A percentile compares a stretch with the other conserved stretches of the same genome.
Evolutionary conservation across 345 rosid species (phyloP).

Genomic region (Eutrema yunnanense): DNA sequence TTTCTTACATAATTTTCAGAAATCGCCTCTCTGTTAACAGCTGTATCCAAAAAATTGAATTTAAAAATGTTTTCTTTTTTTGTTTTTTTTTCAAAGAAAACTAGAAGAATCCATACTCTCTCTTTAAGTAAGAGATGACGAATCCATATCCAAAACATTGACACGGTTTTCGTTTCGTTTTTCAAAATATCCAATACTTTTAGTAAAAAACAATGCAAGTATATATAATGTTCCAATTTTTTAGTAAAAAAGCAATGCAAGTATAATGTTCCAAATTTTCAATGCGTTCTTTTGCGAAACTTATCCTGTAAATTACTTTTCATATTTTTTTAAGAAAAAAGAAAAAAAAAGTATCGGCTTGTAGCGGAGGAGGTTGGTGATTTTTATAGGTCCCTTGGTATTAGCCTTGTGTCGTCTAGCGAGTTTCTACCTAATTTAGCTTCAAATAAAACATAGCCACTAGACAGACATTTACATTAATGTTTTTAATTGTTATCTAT

Average conservation of each 20-base stretch:
- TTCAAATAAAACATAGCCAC: neutral
- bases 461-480: neutral
- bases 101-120: constrained; percentile 2
- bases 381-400: neutral
- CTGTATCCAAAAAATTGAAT: constrained; percentile 7
- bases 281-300: neutral
- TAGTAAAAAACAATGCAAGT: neutral
- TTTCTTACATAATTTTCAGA: neutral
- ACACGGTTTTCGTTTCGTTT: constrained; percentile 15
- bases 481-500: neutral
- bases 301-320: constrained; percentile 14
- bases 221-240: neutral
- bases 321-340: neutral
- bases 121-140: neutral
- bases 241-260: neutral
- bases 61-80: neutral
- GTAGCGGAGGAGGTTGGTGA: constrained; percentile 23
- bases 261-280: neutral
- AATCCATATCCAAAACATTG: neutral
- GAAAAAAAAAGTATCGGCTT: constrained; percentile 7
- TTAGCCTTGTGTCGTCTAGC: constrained; percentile 14
- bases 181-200: neutral
- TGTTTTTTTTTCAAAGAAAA: neutral
- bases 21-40: constrained; percentile 31
- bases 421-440: neutral